Conservation (phyloP, 2,329 filamentous ascomycete species). For the Aspergillus fischeri region DNA sequence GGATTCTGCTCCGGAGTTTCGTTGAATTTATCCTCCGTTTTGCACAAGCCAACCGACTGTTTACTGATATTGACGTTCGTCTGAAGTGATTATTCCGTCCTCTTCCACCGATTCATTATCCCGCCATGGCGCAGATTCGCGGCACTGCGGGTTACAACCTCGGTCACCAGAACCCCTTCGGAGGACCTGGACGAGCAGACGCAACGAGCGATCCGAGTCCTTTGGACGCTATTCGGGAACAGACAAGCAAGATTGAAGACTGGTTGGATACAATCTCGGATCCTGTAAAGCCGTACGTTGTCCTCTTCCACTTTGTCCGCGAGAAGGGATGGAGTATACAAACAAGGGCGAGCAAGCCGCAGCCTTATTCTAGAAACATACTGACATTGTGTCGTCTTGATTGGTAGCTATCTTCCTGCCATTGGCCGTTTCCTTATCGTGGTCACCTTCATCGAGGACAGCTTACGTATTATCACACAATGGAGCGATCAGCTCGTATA, state of each 20-base stretch:
- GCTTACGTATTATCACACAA: conserved; percentile 92
- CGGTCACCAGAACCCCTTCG: conserved; percentile 69
- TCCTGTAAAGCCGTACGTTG: conserved; percentile 86
- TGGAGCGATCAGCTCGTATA: conserved; percentile 94
- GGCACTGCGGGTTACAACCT: conserved; percentile 79
- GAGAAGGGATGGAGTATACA: conserved; percentile 1
- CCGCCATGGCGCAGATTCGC: conserved; percentile 51
- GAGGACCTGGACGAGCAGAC: conserved; percentile 55
- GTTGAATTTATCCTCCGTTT: conserved; percentile 6
- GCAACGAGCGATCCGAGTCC: conserved; percentile 67
- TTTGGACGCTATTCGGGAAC: conserved; percentile 83
- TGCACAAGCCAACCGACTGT: neutral
- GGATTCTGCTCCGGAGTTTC: neutral
- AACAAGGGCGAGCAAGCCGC: conserved; percentile 11
- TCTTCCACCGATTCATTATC: conserved; percentile 3
- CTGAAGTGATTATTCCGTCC: conserved; percentile 5
- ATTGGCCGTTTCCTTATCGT: conserved; percentile 97
- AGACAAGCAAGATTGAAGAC: conserved; percentile 99
- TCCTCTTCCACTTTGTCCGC: neutral
- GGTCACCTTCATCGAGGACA: conserved; percentile 96
- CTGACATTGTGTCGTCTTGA: conserved; percentile 30
- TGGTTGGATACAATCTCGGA: conserved; percentile 80
- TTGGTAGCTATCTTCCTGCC: conserved; percentile 76
- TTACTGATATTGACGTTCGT: neutral
- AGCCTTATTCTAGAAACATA: conserved; percentile 1